A percentile compares a stretch with the other conserved stretches of the same genome.
phyloP scores from a whole-genome alignment of 192 early-diverging fungal genomes.

The Coemansia sp. region DNA sequence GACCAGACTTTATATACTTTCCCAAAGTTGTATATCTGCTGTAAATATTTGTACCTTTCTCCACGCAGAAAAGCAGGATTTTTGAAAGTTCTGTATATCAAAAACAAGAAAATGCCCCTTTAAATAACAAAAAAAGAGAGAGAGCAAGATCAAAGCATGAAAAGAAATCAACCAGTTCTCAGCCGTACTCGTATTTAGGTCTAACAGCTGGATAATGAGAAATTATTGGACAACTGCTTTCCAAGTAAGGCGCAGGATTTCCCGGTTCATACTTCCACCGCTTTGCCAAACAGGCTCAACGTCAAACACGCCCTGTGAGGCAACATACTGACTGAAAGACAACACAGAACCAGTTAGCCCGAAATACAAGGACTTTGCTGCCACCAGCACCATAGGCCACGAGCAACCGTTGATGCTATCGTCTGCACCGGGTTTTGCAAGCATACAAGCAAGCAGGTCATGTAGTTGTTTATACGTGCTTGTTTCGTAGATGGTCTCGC shows the following conservation, averaged over 20 bases:
- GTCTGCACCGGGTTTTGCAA: conserved; percentile 35
- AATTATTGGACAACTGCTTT: background rate
- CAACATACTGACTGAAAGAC: conserved; percentile 68
- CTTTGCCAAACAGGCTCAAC: conserved; percentile 63
- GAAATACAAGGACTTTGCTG: conserved; percentile 94
- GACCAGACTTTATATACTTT: no score
- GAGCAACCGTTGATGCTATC: background rate
- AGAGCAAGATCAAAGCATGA: no score
- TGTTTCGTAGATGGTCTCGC: conserved; percentile 76
- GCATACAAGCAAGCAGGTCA: conserved; percentile 53
- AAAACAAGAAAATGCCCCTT: background rate
- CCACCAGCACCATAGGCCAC: conserved; percentile 60
- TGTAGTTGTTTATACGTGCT: conserved; percentile 64
- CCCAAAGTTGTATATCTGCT: background rate
- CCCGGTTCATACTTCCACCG: conserved; percentile 65
- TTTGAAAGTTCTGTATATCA: background rate
- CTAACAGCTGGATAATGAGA: no score
- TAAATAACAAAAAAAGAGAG: background rate
- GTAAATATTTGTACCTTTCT: background rate
- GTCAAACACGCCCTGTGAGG: conserved; percentile 56
- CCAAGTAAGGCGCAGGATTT: conserved; percentile 69
- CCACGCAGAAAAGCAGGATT: background rate
- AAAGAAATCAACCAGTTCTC: no score
- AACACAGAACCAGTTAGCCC: conserved; percentile 86
- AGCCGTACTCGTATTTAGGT: no score